Percentiles rank a stretch among this genome's conserved stretches.
These are phyloP conservation scores for Epichloe hybrida DNA, from an alignment of 2,329 filamentous ascomycete species.

Conservation along the genomic window DNA sequence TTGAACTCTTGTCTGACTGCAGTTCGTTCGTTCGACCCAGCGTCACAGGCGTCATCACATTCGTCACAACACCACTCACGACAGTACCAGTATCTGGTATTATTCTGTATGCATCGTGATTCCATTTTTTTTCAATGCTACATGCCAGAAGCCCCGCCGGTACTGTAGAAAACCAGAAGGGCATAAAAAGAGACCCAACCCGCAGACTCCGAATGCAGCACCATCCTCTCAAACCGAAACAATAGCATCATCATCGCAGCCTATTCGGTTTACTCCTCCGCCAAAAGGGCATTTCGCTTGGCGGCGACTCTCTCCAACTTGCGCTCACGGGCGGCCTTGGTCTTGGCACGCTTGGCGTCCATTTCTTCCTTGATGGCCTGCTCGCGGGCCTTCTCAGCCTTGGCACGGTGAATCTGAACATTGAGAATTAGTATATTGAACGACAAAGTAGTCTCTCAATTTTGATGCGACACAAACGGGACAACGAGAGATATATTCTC, in stretches of 20 bases:
- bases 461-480: background rate
- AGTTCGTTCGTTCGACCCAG: no score
- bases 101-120: slow-evolving; percentile 29
- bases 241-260: slow-evolving; percentile 20
- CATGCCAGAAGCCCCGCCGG: slow-evolving; percentile 40
- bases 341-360: slow-evolving; percentile 99
- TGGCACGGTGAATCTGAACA: slow-evolving; percentile 93
- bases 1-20: no score
- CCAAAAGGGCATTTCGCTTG: slow-evolving; percentile 80
- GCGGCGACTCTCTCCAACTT: slow-evolving; percentile 81
- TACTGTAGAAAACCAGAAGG: slow-evolving; percentile 33
- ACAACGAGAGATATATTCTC: background rate
- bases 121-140: slow-evolving; percentile 41
- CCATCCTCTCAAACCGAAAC: slow-evolving; percentile 38
- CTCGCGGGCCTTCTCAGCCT: slow-evolving; percentile 98
- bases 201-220: slow-evolving; percentile 48
- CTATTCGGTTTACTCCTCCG: slow-evolving; percentile 45
- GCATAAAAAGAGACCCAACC: slow-evolving; percentile 38
- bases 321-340: slow-evolving; percentile 98
- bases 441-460: background rate
- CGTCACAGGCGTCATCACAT: background rate
- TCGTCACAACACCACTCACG: background rate
- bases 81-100: background rate
- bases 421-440: background rate
- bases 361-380: slow-evolving; percentile 96